Evolutionary conservation across 495 filamentous ascomycete genomes (phyloP).

Genomic region (Xylaria venustula): DNA sequence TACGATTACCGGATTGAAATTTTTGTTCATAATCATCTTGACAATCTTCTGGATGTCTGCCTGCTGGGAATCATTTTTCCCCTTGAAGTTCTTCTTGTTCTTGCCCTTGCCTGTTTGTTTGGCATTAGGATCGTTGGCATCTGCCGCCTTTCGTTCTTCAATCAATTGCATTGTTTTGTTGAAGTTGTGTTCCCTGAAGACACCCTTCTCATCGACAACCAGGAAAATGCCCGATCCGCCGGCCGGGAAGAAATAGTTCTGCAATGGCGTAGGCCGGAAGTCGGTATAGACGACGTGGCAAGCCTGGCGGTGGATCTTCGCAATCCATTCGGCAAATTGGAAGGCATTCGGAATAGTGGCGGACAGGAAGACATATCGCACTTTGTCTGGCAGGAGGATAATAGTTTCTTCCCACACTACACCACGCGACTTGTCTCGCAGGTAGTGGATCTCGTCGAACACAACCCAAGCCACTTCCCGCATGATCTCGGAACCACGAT

Average conservation of each 20-base stretch:
- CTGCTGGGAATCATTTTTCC: constrained; percentile 61
- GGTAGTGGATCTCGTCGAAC: constrained; percentile 98
- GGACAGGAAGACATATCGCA: constrained; percentile 95
- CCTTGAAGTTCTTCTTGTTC: constrained; percentile 86
- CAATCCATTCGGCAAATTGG: constrained; percentile 99
- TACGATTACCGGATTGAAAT: constrained; percentile 95
- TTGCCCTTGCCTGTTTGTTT: constrained; percentile 83
- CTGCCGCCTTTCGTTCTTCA: constrained; percentile 82
- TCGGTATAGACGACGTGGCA: constrained; percentile 99
- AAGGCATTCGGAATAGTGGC: constrained; percentile 99
- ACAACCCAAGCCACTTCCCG: constrained; percentile 96
- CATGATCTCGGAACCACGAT: constrained; percentile 98
- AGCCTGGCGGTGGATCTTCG: constrained; percentile 92
- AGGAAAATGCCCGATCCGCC: constrained; percentile 92
- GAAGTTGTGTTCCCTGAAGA: constrained; percentile 95
- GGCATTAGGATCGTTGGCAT: constrained; percentile 72
- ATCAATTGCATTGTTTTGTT: constrained; percentile 89
- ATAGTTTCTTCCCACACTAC: constrained; percentile 99
- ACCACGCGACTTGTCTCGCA: constrained; percentile 89
- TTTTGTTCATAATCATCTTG: constrained; percentile 96
- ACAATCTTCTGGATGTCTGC: constrained; percentile 96
- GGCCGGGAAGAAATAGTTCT: constrained; percentile 96
- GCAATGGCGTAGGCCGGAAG: constrained; percentile 91
- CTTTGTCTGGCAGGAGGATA: constrained; percentile 95
- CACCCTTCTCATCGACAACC: constrained; percentile 92